Percentiles rank a stretch among this genome's conserved stretches.
Conservation (phyloP, 176 grass and related monocot genomes). For the Metroxylon sagu region DNA sequence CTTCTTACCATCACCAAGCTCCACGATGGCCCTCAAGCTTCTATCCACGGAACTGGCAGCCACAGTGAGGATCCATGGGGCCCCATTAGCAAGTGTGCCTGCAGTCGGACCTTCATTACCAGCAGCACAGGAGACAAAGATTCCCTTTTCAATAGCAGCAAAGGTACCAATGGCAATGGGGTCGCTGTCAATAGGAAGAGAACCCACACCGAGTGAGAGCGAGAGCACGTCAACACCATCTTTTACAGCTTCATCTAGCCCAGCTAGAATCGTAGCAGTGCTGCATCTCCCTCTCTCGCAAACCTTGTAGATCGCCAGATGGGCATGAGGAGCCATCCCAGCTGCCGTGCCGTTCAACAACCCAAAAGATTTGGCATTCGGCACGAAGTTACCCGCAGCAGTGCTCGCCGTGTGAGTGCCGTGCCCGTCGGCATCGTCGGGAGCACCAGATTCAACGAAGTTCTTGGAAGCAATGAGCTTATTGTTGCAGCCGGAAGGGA, state of each 20-base stretch:
- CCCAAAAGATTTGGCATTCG: background rate
- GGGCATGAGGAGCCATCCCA: conserved; percentile 1
- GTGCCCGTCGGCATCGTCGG: background rate
- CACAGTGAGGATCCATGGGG: conserved; percentile 58
- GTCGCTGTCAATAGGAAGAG: background rate
- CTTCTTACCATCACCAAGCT: conserved; percentile 11
- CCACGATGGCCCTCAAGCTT: background rate
- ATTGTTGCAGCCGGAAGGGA: too few species aligned
- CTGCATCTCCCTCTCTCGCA: background rate
- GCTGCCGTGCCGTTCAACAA: background rate
- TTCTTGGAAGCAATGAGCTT: too few species aligned
- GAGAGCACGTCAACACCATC: conserved; percentile 10
- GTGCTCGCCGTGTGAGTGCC: conserved; percentile 5
- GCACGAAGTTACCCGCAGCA: background rate
- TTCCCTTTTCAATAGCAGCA: background rate
- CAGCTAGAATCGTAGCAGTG: background rate
- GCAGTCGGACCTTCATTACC: conserved; percentile 24
- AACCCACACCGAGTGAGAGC: background rate
- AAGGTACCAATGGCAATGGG: background rate
- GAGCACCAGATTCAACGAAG: too few species aligned
- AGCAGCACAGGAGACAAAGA: background rate
- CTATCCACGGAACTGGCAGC: conserved; percentile 28
- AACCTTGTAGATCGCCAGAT: background rate
- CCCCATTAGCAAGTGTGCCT: conserved; percentile 20
- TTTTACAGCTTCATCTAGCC: background rate